Evolutionary conservation across 2,329 filamentous ascomycete species (phyloP).

Genomic region (Paradendryphiella salina): DNA sequence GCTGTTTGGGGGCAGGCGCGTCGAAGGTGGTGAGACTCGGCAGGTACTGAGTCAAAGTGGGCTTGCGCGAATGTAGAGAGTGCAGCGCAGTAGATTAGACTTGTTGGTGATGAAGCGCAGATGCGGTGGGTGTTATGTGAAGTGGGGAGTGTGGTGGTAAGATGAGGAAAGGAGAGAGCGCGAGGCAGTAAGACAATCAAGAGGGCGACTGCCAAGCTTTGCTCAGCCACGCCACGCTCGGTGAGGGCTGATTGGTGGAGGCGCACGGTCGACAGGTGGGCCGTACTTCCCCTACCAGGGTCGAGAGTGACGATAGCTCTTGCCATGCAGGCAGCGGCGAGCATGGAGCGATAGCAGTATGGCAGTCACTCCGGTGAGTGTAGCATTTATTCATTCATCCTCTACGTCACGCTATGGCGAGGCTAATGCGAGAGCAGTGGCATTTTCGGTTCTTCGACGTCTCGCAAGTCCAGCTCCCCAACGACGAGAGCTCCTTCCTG

Average conservation of each 20-base stretch:
- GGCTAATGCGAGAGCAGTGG: constrained; percentile 65
- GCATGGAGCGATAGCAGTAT: constrained; percentile 42
- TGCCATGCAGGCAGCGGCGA: constrained; percentile 20
- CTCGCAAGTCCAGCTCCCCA: constrained; percentile 75
- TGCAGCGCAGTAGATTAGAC: constrained; percentile 11
- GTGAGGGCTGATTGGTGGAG: constrained; percentile 6
- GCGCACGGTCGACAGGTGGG: constrained; percentile 8
- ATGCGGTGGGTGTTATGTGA: constrained; percentile 8
- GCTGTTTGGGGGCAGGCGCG: constrained; percentile 26
- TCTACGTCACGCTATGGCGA: constrained; percentile 9
- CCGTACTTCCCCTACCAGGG: constrained; percentile 24
- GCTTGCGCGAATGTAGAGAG: constrained; percentile 21
- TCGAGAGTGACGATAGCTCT: constrained; percentile 29
- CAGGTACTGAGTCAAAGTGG: constrained; percentile 9
- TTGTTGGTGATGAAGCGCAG: constrained; percentile 16
- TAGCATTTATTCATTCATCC: not conserved
- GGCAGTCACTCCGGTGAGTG: constrained; percentile 49
- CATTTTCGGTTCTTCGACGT: constrained; percentile 99
- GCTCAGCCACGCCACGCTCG: constrained; percentile 9
- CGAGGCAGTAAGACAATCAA: constrained; percentile 22
- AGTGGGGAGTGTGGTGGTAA: constrained; percentile 12
- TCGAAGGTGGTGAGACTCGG: constrained; percentile 19
- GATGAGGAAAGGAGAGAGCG: constrained; percentile 19
- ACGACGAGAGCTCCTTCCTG: constrained; percentile 76
- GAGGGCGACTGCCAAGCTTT: constrained; percentile 9